Evolutionary conservation across 202 grass and related monocot genomes (phyloP).

Genomic region (Zizania palustris): DNA sequence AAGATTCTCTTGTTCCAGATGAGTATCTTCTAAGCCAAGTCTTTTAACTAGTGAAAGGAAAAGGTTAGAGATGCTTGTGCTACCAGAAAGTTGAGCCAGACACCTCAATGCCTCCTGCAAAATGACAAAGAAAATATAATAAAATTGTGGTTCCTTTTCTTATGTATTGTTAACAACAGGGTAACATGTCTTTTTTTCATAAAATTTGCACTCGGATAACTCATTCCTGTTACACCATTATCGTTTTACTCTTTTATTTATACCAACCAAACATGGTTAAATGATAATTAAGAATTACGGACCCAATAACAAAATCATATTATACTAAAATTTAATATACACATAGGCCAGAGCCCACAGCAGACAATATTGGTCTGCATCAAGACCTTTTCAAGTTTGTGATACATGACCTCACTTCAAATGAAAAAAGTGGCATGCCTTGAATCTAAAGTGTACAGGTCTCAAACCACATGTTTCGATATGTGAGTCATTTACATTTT

Average conservation of each 20-base stretch:
- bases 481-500: background rate
- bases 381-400: background rate
- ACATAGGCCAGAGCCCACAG: background rate
- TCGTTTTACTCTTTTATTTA: background rate
- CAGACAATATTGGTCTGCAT: background rate
- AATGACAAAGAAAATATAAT: constrained; percentile 32
- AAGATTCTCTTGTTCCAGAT: constrained; percentile 46
- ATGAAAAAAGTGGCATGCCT: background rate
- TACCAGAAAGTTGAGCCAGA: constrained; percentile 62
- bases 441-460: constrained; percentile 16
- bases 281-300: background rate
- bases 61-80: constrained; percentile 58
- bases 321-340: background rate
- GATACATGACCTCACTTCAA: background rate
- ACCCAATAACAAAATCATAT: background rate
- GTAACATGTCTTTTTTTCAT: background rate
- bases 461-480: background rate
- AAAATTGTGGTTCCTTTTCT: constrained; percentile 12
- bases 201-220: background rate
- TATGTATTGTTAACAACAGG: constrained; percentile 21
- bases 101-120: constrained; percentile 76
- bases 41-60: constrained; percentile 80
- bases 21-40: constrained; percentile 59
- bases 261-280: constrained; percentile 1
- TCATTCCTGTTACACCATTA: background rate